phyloP scores from a whole-genome alignment of 1,284 basidiomycete genomes.

The Laetiporus sulphureus region DNA sequence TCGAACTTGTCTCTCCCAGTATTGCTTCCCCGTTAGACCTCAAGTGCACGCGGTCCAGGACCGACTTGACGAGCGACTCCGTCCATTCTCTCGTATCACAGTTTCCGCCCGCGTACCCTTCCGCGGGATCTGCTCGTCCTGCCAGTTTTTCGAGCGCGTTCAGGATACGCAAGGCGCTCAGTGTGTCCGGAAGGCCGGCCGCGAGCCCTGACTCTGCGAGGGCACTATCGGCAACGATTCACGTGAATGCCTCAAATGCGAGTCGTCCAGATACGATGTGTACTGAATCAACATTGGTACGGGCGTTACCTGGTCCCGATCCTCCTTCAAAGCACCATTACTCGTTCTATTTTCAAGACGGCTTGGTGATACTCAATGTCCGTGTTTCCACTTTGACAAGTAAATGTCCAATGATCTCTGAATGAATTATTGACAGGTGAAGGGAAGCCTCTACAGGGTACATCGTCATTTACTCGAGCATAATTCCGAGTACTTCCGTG shows the following conservation, averaged over 20 bases:
- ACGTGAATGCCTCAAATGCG: too few species aligned
- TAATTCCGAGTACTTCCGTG: constrained; percentile 27
- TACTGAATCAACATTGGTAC: too few species aligned
- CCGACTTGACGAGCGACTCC: constrained; percentile 2
- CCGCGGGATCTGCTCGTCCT: too few species aligned
- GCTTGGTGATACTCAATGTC: constrained; percentile 20
- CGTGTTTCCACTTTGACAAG: constrained; percentile 1
- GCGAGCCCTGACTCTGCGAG: constrained; percentile 5
- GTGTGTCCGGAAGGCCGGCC: background rate
- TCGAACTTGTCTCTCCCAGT: constrained; percentile 2
- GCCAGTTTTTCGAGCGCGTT: too few species aligned
- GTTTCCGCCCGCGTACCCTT: background rate
- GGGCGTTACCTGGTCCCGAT: too few species aligned
- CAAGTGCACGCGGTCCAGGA: constrained; percentile 1
- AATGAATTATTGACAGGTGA: too few species aligned
- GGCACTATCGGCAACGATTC: constrained; percentile 6
- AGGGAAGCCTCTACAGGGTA: constrained; percentile 23
- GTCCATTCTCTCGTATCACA: background rate
- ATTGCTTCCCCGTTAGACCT: constrained; percentile 4
- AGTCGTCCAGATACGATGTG: too few species aligned
- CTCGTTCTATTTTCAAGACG: constrained; percentile 21
- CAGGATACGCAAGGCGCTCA: too few species aligned
- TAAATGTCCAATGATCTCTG: background rate
- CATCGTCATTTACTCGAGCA: constrained; percentile 27
- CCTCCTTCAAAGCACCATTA: too few species aligned